Base-by-base conservation (phyloP, 1,284 basidiomycete genomes). In the Schizophyllum commune region DNA sequence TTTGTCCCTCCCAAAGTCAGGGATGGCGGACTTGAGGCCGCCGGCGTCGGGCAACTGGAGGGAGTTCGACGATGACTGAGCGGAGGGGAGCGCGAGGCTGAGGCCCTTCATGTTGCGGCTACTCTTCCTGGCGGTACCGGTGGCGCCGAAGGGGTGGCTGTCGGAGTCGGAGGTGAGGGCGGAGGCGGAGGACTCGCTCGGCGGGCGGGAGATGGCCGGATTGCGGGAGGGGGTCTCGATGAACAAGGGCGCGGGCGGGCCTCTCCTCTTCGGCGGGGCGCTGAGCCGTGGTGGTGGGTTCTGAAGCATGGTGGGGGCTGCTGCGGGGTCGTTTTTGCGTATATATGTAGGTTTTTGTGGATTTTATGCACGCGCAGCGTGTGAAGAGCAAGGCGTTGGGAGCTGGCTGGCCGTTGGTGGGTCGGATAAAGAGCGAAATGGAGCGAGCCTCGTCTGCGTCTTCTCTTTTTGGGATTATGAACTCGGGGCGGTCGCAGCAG, bases 41-140 rank as follows among this genome's bases (percentile, higher is more conserved):
- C 64, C 72, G 51, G 66, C 70, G 55, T 70, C 69, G 62, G 64
- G 65, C 62, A 65, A 60, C 19, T 69, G 63, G 58, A 56, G 39
- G 19, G 65, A 65, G 58, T 62, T 59, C 67, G 70, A 56, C 34
- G 86, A 86, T 47, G 84, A 83, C 64, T 82, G 78, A 52, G 82
- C 79, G 11, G 84, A 83, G 20, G 85, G 80, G 39, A 89, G 80
- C 61, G 81, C 81, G 55, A 91, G 81, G 32, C 87, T 89, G 7
- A 92, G 77, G 66, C 84, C 84, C 79, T 90, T 91, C 80, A 88
- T 84, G 71, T 91, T 91, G 39, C 27, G 53, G 5, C 27, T 21
- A 13, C 19, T 55, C 53, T 21, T 55, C 11, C 20, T 21, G 15
- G 51, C 51, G 51, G 20, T 20, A 20, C 19, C 19, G 53, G 19